Evolutionary conservation across 2,329 filamentous ascomycete genomes (phyloP), one percentile per base, ranked within the genome.

Genomic region (Chaetomium strumarium): DNA sequence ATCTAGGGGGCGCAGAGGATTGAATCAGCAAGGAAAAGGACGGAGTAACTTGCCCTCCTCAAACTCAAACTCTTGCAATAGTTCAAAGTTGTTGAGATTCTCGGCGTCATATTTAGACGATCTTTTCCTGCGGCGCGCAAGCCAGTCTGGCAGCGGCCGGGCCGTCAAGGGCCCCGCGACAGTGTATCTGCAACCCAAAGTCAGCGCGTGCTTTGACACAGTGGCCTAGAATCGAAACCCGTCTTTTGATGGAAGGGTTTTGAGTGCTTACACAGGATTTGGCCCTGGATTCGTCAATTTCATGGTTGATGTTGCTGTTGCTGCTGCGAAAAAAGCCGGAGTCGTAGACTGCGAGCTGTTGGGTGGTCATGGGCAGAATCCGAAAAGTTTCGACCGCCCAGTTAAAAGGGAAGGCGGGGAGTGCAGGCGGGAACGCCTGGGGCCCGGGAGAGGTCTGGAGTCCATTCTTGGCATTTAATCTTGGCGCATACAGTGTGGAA

Each of bases 51-150:
- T 41, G 52, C 58, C 64, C 46, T 67, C 67, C 24, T 96, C 91
- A 64, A 99, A 97, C 66, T 95, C 91, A 69, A 99, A 99, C 67
- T 99, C 93, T 65, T 99, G 93, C 36, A 99, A 79, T 52, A 99
- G 77, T 70, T 99, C 93, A 62, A 99, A 85, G 60, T 93, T 86
- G 68, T 90, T 96, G 58, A 91, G 86, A 71, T 92, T 97, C 67
- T 96, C 92, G 55, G 87, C 78, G 66, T 97, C 92, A 61, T 92
- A 84, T 71, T 97, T 97, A 62, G 96, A 74, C 66, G 88, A 95
- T 67, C 88, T 81, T 76, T 96, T 97, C 67, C 92, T 79, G 63
- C 90, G 86, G 60, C 90, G 81, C 33, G 90, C 87, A 55, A 99
- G 86, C 91, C 93, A 99, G 72, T 99, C 93, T 55, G 93, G 93